A percentile compares a stretch with the other conserved stretches of the same genome.
These are phyloP conservation scores for Neurospora sp. DNA, from an alignment of 495 filamentous ascomycete species.

Conservation along the genomic window DNA sequence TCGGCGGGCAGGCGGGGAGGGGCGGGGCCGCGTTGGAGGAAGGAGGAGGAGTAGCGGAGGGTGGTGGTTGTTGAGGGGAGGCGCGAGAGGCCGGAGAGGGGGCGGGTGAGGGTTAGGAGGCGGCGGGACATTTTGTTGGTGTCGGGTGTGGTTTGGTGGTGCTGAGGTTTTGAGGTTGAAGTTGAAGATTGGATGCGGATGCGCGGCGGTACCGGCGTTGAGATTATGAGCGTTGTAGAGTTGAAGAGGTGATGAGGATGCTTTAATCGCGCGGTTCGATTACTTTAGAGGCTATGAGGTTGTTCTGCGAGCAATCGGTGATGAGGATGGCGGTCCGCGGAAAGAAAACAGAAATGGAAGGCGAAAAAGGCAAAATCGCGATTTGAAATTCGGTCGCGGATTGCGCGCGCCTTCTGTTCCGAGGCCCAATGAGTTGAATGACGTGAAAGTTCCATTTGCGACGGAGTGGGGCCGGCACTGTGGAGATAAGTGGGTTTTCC, in stretches of 20 bases:
- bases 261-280: too few relatives aligned
- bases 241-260: too few relatives aligned
- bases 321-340: not conserved
- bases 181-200: not conserved
- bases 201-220: not conserved
- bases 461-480: not conserved
- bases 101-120: constrained; percentile 2
- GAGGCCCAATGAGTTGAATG: not conserved
- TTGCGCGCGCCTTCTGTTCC: not conserved
- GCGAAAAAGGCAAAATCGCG: not conserved
- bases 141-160: not conserved
- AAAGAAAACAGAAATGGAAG: not conserved
- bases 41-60: constrained; percentile 19
- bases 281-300: not conserved
- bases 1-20: constrained; percentile 77
- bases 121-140: constrained; percentile 10
- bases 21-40: constrained; percentile 44
- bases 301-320: not conserved
- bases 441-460: not conserved
- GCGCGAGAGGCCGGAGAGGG: not conserved
- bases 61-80: too few relatives aligned
- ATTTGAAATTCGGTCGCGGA: not conserved
- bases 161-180: not conserved
- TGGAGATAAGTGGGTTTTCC: not conserved
- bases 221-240: too few relatives aligned